phyloP scores from a whole-genome alignment of 768 basidiomycete genomes.

The Phanerochaete carnosa region DNA sequence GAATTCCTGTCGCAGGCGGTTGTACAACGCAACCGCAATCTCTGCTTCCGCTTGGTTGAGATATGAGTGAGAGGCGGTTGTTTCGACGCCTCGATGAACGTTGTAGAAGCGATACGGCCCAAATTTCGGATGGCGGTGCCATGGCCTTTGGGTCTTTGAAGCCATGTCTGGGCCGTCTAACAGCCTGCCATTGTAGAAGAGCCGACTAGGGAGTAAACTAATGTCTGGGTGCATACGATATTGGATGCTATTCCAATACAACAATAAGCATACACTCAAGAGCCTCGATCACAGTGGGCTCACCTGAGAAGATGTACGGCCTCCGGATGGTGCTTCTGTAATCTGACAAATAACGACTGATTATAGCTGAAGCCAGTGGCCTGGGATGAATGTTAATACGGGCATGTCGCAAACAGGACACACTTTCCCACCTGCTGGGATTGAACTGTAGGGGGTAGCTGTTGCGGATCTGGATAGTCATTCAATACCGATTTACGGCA shows the following conservation, averaged over 20 bases:
- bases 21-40: constrained; percentile 75
- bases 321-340: constrained; percentile 76
- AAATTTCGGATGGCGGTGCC: constrained; percentile 79
- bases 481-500: neutral
- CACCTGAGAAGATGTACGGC: constrained; percentile 90
- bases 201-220: constrained; percentile 79
- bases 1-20: constrained; percentile 65
- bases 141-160: constrained; percentile 73
- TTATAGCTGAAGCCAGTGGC: constrained; percentile 76
- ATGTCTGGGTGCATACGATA: constrained; percentile 99
- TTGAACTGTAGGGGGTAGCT: constrained; percentile 92
- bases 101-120: constrained; percentile 91
- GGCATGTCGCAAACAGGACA: neutral
- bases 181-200: constrained; percentile 82
- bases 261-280: neutral
- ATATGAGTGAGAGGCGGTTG: constrained; percentile 64
- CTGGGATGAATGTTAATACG: constrained; percentile 29
- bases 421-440: constrained; percentile 49
- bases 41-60: constrained; percentile 73
- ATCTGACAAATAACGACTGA: constrained; percentile 88
- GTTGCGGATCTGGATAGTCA: constrained; percentile 64
- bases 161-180: constrained; percentile 90
- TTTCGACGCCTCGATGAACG: constrained; percentile 64
- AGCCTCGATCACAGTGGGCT: constrained; percentile 11
- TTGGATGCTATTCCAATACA: constrained; percentile 69